Conservation (phyloP, 768 basidiomycete genomes). For the Piloderma croceum region DNA sequence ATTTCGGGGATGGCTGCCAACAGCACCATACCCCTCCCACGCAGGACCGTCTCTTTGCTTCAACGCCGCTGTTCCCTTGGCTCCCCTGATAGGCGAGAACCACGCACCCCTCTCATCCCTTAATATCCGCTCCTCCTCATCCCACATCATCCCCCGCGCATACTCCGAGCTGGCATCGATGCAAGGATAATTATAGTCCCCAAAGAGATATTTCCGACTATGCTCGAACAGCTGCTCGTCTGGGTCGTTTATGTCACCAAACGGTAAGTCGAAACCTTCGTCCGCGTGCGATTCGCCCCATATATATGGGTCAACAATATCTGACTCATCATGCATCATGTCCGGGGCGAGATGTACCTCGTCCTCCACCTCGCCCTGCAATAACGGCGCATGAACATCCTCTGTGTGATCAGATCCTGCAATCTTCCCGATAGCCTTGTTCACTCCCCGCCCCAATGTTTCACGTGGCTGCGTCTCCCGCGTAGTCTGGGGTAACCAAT, state of each 20-base stretch:
- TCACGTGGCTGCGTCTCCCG: constrained; percentile 34
- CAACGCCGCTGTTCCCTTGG: constrained; percentile 36
- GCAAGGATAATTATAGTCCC: constrained; percentile 86
- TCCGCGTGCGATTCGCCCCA: constrained; percentile 22
- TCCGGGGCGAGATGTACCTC: constrained; percentile 64
- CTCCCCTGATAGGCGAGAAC: constrained; percentile 55
- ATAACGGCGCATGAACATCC: constrained; percentile 71
- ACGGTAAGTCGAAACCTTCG: constrained; percentile 54
- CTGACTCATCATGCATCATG: constrained; percentile 31
- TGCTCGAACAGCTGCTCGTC: constrained; percentile 76
- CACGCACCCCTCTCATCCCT: constrained; percentile 69
- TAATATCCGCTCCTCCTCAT: constrained; percentile 82
- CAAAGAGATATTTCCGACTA: constrained; percentile 77
- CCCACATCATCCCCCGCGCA: constrained; percentile 63
- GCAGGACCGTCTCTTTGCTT: constrained; percentile 34
- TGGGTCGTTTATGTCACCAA: constrained; percentile 59
- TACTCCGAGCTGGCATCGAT: constrained; percentile 82
- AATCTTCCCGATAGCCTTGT: constrained; percentile 35
- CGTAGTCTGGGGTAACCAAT: constrained; percentile 83
- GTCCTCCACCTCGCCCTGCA: constrained; percentile 54
- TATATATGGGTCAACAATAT: constrained; percentile 31
- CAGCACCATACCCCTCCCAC: constrained; percentile 57
- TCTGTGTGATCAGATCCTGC: constrained; percentile 40
- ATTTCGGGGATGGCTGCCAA: constrained; percentile 22
- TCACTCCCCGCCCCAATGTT: constrained; percentile 36